Base-by-base conservation (phyloP, 257 asterid genomes). In the Fraxinus quadrangulata region DNA sequence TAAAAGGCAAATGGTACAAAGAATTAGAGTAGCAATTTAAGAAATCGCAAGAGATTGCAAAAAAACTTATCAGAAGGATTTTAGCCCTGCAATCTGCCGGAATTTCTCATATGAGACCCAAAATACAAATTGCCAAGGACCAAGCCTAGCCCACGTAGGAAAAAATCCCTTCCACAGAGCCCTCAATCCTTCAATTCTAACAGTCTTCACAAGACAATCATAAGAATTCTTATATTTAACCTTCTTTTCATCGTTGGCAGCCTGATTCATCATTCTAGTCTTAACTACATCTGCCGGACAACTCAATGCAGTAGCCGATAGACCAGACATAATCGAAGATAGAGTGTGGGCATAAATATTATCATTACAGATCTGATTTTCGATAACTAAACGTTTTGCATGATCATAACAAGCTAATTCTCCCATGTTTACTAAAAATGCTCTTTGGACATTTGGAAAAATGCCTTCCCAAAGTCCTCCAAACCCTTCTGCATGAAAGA, bases 121-220 rank as follows among this genome's bases (percentile, higher is more conserved):
- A 84, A 94, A 94, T 63, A 94, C 96, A 83, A 92, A 92, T 79
- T 92, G 98, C 97, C 98, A 94, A 74, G 98, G 97, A 71, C 97
- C 98, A 76, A 94, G 96, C 80, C 98, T 88, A 69, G 98, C 97
- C 97, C 97, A 92, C 26, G 97, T 94, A 12, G 97, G 97, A 83
- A 94, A 77, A 77, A 94, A 92, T 11, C 97, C 98, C 87, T 91
- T 92, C 97, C 69, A 59, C 6, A 69, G 91, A 63, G 34, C 98
- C 98, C 86, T 94, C 98, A 77, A 87, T 78, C 84, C 83, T 63
- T 63, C 69, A 63, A 63, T 63, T 63, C 69, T 86, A 16, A 88
- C 86, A 21, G 97, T 94, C 79, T 84, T 91, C 83, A 86, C 92
- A 45, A 94, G 87, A 76, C 96, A 92, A 83, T 94, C 93, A 51